Evolutionary conservation across 2,329 filamentous ascomycete species (phyloP).

Genomic region (Colletotrichum limetticola): DNA sequence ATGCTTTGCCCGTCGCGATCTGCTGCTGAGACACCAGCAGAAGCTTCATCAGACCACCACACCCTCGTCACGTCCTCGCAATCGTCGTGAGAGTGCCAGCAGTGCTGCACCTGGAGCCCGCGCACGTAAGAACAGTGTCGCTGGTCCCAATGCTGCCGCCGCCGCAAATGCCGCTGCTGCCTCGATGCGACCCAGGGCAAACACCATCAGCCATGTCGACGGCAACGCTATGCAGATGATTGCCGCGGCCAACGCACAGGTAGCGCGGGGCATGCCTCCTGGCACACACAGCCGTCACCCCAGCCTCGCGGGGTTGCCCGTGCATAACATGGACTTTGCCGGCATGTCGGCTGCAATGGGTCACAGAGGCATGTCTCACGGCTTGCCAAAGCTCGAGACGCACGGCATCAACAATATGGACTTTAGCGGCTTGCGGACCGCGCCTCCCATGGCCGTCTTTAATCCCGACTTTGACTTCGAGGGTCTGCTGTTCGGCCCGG

Average conservation of each 20-base stretch:
- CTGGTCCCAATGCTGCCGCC: constrained; percentile 60
- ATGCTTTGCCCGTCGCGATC: constrained; percentile 93
- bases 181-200: constrained; percentile 87
- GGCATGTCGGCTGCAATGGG: constrained; percentile 78
- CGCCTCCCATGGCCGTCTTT: constrained; percentile 74
- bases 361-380: constrained; percentile 73
- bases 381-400: constrained; percentile 86
- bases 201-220: constrained; percentile 96
- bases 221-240: constrained; percentile 78
- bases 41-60: constrained; percentile 96
- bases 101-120: constrained; percentile 72
- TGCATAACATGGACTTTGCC: constrained; percentile 70
- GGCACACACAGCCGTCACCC: constrained; percentile 72
- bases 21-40: constrained; percentile 95
- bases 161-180: constrained; percentile 60
- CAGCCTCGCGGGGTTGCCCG: constrained; percentile 76
- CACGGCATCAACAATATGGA: constrained; percentile 72
- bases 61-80: constrained; percentile 85
- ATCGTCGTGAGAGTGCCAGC: constrained; percentile 89
- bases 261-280: constrained; percentile 56
- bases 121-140: constrained; percentile 93
- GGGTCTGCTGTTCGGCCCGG: constrained; percentile 74
- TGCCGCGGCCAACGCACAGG: constrained; percentile 66
- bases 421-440: constrained; percentile 79
- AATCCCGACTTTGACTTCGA: constrained; percentile 77